A percentile compares a stretch with the other conserved stretches of the same genome.
phyloP scores from a whole-genome alignment of 495 filamentous ascomycete species.

The Penicillium samsonianum region DNA sequence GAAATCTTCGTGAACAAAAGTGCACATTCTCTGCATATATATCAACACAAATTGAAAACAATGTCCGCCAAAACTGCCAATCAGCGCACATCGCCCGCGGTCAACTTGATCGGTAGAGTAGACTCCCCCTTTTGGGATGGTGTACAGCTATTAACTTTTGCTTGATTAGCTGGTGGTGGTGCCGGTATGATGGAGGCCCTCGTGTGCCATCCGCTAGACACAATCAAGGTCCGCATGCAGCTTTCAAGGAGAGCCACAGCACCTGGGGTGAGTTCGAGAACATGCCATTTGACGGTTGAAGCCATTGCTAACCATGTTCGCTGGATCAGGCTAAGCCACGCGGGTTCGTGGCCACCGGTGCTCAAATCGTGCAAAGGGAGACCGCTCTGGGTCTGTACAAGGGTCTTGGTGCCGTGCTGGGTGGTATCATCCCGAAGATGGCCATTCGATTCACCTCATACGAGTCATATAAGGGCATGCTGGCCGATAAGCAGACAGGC shows the following conservation, averaged over 20 bases:
- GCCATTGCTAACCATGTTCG: constrained; percentile 23
- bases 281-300: neutral
- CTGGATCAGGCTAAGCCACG: constrained; percentile 64
- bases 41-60: constrained; percentile 24
- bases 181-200: constrained; percentile 99
- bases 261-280: constrained; percentile 63
- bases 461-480: constrained; percentile 85
- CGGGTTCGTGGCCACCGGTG: constrained; percentile 84
- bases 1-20: constrained; percentile 13
- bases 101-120: constrained; percentile 83
- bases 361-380: constrained; percentile 84
- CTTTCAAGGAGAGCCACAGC: constrained; percentile 81
- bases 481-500: constrained; percentile 71
- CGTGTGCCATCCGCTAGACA: constrained; percentile 96
- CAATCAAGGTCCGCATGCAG: constrained; percentile 99
- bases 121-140: constrained; percentile 9
- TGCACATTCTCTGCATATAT: constrained; percentile 8
- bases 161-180: constrained; percentile 79
- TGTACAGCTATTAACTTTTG: constrained; percentile 26
- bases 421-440: constrained; percentile 99
- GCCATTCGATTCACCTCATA: constrained; percentile 98
- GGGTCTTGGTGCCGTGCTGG: constrained; percentile 91
- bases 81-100: constrained; percentile 78
- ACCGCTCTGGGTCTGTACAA: constrained; percentile 94
- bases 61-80: constrained; percentile 70